Base-by-base conservation (phyloP, 495 filamentous ascomycete species). In the Aspergillus indologenus region DNA sequence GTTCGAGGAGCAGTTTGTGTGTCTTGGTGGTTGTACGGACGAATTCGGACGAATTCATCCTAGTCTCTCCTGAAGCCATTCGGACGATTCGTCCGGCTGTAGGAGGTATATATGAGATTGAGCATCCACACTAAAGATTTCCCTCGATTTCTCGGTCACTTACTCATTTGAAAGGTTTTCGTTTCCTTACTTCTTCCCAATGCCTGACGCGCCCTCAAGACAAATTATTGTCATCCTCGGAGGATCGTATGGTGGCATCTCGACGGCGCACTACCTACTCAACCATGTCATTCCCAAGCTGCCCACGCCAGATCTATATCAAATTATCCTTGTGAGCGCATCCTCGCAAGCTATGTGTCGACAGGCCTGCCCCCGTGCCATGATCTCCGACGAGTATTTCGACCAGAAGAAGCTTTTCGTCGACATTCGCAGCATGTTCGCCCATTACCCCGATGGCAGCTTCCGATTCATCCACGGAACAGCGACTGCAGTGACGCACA, bases 181-280 rank as follows among this genome's bases (percentile, higher is more conserved):
- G n/a, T n/a, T n/a, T n/a, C n/a, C n/a, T n/a, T n/a, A n/a, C n/a
- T n/a, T 40, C 34, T 40, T 40, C 5, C 2, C 34, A 40, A 40
- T 14, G 5, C 12, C 12, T 9, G 9, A 4, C 26, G 26, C 4
- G 26, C 3, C 9, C 4, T 29, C 26, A 29, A 14, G 34, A 40
- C 12, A 40, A 40, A 76, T 71, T n/a, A 76, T 82, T 53, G 56
- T 84, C 56, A 76, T 85, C 53, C 66, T 83, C 26, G 82, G 81
- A 21, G 81, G 73, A 31, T 84, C 81, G 45, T 83, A 79, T 63
- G 80, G 45, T 45, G 82, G 81, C 22, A 51, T 81, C 14, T 78
- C 78, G 5, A 73, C 70, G 8, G 76, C 81, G 5, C 82, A 85
- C 58, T 78, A 79, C 56, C 63, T 82, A 53, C 78, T 83, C 61